Evolutionary conservation across 2,329 filamentous ascomycete species (phyloP), one percentile per base, ranked within the genome.

Genomic region (Lasiodiplodia gonubiensis): DNA sequence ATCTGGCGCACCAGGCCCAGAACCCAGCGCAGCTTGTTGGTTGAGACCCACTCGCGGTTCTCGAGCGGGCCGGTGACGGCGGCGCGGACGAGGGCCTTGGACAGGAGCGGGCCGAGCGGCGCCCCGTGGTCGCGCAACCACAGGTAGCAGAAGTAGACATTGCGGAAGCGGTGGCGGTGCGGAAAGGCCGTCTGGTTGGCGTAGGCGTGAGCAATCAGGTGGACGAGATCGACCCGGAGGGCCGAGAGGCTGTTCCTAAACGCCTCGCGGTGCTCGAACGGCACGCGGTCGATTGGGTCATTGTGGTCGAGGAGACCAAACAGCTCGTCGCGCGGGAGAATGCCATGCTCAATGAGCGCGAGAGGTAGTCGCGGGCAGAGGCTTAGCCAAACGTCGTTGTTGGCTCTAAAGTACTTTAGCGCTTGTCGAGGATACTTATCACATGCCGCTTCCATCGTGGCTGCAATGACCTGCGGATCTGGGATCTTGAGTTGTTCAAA

Each of bases 41-140:
- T 54, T 10, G 35, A 37, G 1, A 67, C 66, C 66, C 66, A 67
- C 51, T 67, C 57, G 46, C 30, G 16, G 33, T 64, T 63, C 35
- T 67, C 57, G 25, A 68, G 60, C 18, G 51, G 53, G 7, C 18
- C 48, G 21, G 39, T 65, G 51, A 68, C 33, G 42, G 23, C 52
- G 18, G 67, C 52, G 42, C 49, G 67, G 39, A 68, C 67, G 54
- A 68, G 54, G 18, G 67, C 60, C 14, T 65, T 65, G 30, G 67
- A 16, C 3, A 68, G 10, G 27, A 68, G 67, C 18, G 67, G 67
- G 2, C 7, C 10, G 11, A 68, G 51, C 5, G 53, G 52, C 39
- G 46, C 33, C 2, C 51, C 4, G 5, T 16, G 60, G 39, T 64
- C 60, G 42, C 23, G 48, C 10, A 68, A 52, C 42, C 59, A 68